Evolutionary conservation across 495 filamentous ascomycete genomes (phyloP).

Genomic region (Echria macrotheca): DNA sequence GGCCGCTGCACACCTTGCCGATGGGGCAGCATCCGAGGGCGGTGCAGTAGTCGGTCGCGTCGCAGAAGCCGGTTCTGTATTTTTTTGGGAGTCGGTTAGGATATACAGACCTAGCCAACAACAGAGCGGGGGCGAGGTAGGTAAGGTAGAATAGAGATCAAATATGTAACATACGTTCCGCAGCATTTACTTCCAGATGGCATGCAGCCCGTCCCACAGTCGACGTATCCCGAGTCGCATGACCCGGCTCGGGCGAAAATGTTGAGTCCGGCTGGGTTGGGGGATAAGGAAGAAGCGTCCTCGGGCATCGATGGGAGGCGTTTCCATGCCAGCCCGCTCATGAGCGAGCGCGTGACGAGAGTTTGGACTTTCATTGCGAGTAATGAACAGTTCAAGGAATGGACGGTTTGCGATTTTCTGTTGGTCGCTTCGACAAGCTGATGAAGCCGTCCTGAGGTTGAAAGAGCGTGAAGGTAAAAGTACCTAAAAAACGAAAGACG

Average conservation of each 20-base stretch:
- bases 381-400: background rate
- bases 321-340: background rate
- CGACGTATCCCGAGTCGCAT: background rate
- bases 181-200: background rate
- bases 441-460: background rate
- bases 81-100: background rate
- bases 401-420: background rate
- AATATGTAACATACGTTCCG: background rate
- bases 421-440: background rate
- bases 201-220: background rate
- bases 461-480: background rate
- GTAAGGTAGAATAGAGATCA: background rate
- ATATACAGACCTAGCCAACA: background rate
- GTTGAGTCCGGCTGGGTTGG: background rate
- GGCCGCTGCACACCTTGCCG: background rate
- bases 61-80: background rate
- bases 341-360: background rate
- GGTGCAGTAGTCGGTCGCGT: background rate
- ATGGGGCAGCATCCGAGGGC: background rate
- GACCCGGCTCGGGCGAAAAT: background rate
- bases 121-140: background rate
- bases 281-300: background rate
- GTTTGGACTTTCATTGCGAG: background rate
- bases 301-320: background rate
- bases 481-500: background rate